Base-by-base conservation (phyloP, 352 stramenopile species). In the Nothophytophthora sp. region DNA sequence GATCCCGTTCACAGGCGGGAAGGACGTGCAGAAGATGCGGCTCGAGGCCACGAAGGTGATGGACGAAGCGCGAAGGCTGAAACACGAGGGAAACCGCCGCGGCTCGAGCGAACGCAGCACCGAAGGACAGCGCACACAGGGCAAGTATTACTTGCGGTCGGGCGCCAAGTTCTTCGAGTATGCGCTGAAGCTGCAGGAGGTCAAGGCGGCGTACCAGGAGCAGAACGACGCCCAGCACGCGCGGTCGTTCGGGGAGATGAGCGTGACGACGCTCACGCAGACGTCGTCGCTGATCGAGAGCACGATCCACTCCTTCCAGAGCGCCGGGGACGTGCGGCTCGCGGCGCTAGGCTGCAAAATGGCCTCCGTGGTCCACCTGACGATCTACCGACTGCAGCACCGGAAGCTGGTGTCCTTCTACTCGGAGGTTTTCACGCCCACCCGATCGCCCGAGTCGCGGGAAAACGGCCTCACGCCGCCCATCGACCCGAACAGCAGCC, bases 131-230 rank as follows among this genome's bases (percentile, higher is more conserved):
- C 52, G 84, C 22, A 84, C 79, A 12, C 74, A 89, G 51, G 85
- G 61, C 9, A 81, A 81, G 43, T 90, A 70, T 48, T 95, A 91
- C 41, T 69, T 95, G 35, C 75, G 70, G 11, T 88, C 82, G 5
- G 82, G 80, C 24, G 76, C 69, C 40, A 93, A 93, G 60, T 95
- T 93, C 57, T 89, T 95, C 29, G 74, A 91, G 56, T 73, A 93
- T 35, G 85, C 81, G 22, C 64, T 95, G 15, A 83, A 90, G 37
- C 58, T 91, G 15, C 76, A 83, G 22, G 81, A 95, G 43, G 61
- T 93, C 23, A 95, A 95, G 43, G 64, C 73, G n/a, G 81, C 79
- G 32, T 92, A 89, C 49, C 77, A 87, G 49, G 70, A 86, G 32
- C 52, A 79, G n/a, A 70, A 76, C 10, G 79, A 95, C 50, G 59